A percentile compares a stretch with the other conserved stretches of the same genome.
These are phyloP conservation scores for Kluyveromyces sp. DNA, from an alignment of 1,139 yeast species.

Conservation along the genomic window DNA sequence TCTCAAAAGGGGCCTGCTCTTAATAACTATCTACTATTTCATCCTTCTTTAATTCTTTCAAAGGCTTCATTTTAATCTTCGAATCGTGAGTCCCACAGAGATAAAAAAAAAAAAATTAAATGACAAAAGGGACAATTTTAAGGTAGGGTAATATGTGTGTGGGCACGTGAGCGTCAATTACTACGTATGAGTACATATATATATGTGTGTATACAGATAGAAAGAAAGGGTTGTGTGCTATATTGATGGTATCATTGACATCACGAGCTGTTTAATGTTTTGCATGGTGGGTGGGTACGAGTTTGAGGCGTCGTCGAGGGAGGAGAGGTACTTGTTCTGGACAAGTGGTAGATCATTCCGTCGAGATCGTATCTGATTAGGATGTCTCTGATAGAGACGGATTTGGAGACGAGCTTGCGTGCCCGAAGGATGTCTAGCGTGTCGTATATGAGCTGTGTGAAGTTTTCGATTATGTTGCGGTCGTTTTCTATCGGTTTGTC, in stretches of 20 bases:
- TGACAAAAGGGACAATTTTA: too few species aligned
- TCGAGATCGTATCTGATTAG: slow-evolving; percentile 21
- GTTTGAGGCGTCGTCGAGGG: slow-evolving; percentile 4
- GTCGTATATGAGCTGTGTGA: slow-evolving; percentile 15
- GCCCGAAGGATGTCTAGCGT: slow-evolving; percentile 13
- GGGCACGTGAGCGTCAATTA: too few species aligned
- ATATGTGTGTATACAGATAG: too few species aligned
- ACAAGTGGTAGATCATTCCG: slow-evolving; percentile 15
- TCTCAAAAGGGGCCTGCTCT: too few species aligned
- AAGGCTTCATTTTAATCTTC: too few species aligned
- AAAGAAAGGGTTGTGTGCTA: neutral
- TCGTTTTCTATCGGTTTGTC: slow-evolving; percentile 10
- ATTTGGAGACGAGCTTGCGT: slow-evolving; percentile 9
- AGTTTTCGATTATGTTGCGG: slow-evolving; percentile 9
- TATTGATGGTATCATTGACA: slow-evolving; percentile 3
- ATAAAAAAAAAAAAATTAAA: too few species aligned
- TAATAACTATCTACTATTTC: too few species aligned
- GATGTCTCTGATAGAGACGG: slow-evolving; percentile 6
- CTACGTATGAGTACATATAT: too few species aligned
- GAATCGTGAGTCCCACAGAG: too few species aligned
- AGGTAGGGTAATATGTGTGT: too few species aligned
- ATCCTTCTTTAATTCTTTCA: too few species aligned
- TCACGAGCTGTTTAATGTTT: slow-evolving; percentile 1
- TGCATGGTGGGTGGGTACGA: slow-evolving; percentile 3
- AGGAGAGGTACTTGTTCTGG: neutral